Base-by-base conservation (phyloP, 1,139 yeast genomes). In the Sugiyamaella japonica region DNA sequence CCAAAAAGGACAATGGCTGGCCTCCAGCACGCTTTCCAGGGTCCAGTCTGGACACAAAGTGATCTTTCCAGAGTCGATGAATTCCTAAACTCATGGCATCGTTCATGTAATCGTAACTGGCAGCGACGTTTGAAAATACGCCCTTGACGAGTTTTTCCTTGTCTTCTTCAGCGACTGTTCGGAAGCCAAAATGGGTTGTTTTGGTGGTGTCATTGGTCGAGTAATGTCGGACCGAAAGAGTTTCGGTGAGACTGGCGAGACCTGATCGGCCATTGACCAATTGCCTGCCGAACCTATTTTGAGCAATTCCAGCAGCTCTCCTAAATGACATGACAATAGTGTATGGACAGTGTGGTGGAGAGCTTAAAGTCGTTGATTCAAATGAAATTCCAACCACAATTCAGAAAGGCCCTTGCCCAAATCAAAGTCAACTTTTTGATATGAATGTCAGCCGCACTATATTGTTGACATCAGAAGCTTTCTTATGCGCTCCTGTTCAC, bases 1-100 rank as follows among this genome's bases (percentile, higher is more conserved):
- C 99, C 60, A 93, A 78, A 66, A 93, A 91, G 59, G 85, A 83
- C 67, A 93, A 76, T 1, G 97, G 97, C 62, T 83, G 80, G 8
- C 90, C 83, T 44, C 93, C 95, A 3, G 96, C 91, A 1, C 98
- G 82, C 77, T 84, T 84, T 42, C 99, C 99, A 41, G 97, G 96
- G 67, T 93, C 97, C 58, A 93, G 76, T 63, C 90, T 82, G 63
- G 83, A 79, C 64, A 93, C 91, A 68, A 93, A 86, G 68, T 91
- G 96, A 67, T 82, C 84, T 69, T 93, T 93, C 99, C 99, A 93
- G 54, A 91, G 76, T 64, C 99, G 80, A 70, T 93, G 99, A 51
- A 93, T 80, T 39, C 99, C 99, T 72, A 91, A 73, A 7, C 97
- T 89, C 99, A 93, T 93, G 53, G 89, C 96, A 73, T 93, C 99